These are phyloP conservation scores for Huntiella abstrusa DNA, from an alignment of 2,329 filamentous ascomycete genomes.

Conservation along the genomic window DNA sequence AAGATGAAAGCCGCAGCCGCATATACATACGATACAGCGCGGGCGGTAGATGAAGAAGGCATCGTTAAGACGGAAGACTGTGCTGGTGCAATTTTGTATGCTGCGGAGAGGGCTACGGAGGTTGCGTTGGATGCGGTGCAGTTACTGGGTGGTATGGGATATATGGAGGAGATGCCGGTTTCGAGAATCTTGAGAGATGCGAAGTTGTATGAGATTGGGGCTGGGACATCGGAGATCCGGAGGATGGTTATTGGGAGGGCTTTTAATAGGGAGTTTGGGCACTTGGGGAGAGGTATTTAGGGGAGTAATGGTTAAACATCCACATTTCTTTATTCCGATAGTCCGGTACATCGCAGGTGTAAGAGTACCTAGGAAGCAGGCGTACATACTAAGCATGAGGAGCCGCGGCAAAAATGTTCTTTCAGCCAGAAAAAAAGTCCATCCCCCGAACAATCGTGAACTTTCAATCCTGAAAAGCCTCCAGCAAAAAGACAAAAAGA, in stretches of 20 bases:
- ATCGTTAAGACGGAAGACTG: conserved; percentile 74
- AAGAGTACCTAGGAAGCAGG: too few species aligned
- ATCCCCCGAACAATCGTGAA: too few species aligned
- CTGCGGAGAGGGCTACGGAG: conserved; percentile 78
- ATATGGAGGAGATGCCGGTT: conserved; percentile 85
- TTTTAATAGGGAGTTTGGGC: conserved; percentile 70
- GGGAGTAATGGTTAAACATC: background rate
- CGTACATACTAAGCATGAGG: too few species aligned
- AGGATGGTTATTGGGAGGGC: conserved; percentile 85
- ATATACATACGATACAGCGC: conserved; percentile 74
- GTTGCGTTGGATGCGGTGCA: conserved; percentile 77
- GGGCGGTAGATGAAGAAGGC: conserved; percentile 57
- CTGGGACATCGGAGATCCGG: conserved; percentile 84
- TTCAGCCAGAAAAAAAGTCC: too few species aligned
- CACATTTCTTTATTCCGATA: too few species aligned
- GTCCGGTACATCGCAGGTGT: too few species aligned
- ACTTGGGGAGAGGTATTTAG: conserved; percentile 10
- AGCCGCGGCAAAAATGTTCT: too few species aligned
- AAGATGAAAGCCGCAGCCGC: conserved; percentile 68
- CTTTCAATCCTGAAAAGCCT: too few species aligned
- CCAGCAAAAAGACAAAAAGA: background rate
- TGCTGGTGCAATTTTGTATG: conserved; percentile 82
- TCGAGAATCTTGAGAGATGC: conserved; percentile 62
- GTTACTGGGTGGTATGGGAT: conserved; percentile 85
- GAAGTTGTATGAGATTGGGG: conserved; percentile 87